Base-by-base conservation (phyloP, 2,329 filamentous ascomycete genomes). In the Alternaria sp. region DNA sequence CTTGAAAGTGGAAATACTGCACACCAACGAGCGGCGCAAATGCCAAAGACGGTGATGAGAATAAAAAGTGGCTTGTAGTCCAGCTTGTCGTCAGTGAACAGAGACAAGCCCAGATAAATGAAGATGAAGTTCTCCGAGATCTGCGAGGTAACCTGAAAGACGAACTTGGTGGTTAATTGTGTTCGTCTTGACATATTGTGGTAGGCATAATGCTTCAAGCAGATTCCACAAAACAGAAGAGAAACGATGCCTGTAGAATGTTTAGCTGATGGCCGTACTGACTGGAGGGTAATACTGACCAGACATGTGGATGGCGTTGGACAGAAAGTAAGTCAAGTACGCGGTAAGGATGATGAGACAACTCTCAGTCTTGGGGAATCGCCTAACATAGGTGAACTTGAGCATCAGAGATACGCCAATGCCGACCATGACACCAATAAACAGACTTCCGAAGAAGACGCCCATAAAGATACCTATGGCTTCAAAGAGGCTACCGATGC, bases 181-280 rank as follows among this genome's bases (percentile, higher is more conserved):
- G 95, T 98, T 64, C 95, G 90, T 50, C 95, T 90, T 30, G 95
- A 99, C 95, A 99, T 99, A 83, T 99, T 99, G 85, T 98, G 97
- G 82, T 99, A 99, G 64, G 95, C 95, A 75, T 99, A 99, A 78
- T 99, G 95, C 81, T 99, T 99, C 65, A 99, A 84, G 11, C 95
- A 98, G 70, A 99, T 99, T 57, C 95, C 95, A 79, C 95, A 99
- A 83, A 99, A 99, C 2, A 99, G 85, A 60, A 99, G 84, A 34
- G 95, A 97, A 68, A 99, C 95, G 73, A 99, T 99, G 69, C 94
- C 93, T 95, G 54, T 56, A 18, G 51, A 57, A n/a, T 25, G 48
- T 69, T 68, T 38, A 73, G 73, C 38, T 12, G 3, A 27, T 2
- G 5, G 32, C n/a, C 32, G 5, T 9, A 7, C 3, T 2, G 18